Conservation (phyloP, 169 alveolate genomes). For the Cryptosporidium xiaoi region DNA sequence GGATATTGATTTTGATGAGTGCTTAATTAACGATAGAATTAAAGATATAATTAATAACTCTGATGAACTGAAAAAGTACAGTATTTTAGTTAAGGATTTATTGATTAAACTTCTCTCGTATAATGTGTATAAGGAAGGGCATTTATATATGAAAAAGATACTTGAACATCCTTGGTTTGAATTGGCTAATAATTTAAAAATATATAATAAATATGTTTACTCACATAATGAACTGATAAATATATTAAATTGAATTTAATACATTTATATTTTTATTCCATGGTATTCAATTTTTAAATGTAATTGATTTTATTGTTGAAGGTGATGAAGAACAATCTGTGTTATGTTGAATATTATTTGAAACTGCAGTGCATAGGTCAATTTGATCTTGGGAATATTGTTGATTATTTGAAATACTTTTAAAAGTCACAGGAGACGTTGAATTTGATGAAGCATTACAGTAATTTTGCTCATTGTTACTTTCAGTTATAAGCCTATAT, state of each 20-base stretch:
- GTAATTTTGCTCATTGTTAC: neutral
- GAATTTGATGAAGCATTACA: slow-evolving; percentile 40
- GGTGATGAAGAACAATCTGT: slow-evolving; percentile 63
- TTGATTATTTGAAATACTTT: slow-evolving; percentile 16
- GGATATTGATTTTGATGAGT: slow-evolving; percentile 35
- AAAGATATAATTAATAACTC: slow-evolving; percentile 27
- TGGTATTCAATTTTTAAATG: slow-evolving; percentile 40
- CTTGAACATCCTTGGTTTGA: slow-evolving; percentile 66
- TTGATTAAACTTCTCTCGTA: slow-evolving; percentile 77
- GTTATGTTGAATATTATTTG: slow-evolving; percentile 25
- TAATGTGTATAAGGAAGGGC: slow-evolving; percentile 7
- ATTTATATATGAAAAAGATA: slow-evolving; percentile 24
- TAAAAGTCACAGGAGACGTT: slow-evolving; percentile 3
- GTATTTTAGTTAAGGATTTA: slow-evolving; percentile 75
- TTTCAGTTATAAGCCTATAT: neutral
- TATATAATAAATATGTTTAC: slow-evolving; percentile 25
- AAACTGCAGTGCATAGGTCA: slow-evolving; percentile 40
- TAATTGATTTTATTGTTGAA: slow-evolving; percentile 67
- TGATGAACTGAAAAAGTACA: slow-evolving; percentile 16
- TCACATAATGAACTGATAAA: slow-evolving; percentile 47
- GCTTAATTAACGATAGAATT: neutral
- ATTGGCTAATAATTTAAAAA: slow-evolving; percentile 16
- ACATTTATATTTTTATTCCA: too few relatives aligned
- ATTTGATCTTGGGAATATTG: slow-evolving; percentile 18
- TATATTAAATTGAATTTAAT: slow-evolving; percentile 2